Conservation (phyloP, 2,329 filamentous ascomycete genomes). For the Aspergillus calidoustus region DNA sequence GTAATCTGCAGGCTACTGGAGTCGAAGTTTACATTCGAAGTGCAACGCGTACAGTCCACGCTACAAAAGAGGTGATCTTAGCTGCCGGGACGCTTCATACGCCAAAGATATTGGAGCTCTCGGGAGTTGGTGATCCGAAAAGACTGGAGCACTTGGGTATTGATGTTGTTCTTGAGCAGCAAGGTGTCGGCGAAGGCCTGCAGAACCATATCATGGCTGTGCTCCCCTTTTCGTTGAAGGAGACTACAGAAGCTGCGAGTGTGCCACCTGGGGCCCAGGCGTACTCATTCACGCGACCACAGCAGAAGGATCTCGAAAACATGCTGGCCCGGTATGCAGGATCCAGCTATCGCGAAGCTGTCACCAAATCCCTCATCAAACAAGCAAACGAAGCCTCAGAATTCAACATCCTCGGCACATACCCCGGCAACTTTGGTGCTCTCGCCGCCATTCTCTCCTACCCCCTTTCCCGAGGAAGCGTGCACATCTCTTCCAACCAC, state of each 20-base stretch:
- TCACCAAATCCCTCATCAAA: background rate
- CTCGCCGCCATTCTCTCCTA: background rate
- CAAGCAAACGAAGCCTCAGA: background rate
- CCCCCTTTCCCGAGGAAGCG: background rate
- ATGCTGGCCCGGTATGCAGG: background rate
- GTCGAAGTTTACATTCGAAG: background rate
- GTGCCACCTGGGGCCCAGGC: background rate
- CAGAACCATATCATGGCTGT: background rate
- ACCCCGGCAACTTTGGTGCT: background rate
- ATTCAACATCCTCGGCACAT: background rate
- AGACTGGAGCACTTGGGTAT: background rate
- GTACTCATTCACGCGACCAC: background rate
- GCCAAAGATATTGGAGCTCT: conserved; percentile 64
- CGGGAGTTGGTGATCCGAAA: conserved; percentile 59
- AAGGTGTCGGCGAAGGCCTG: background rate
- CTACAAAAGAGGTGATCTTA: conserved; percentile 60
- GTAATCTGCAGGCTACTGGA: background rate
- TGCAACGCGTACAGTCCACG: conserved; percentile 32
- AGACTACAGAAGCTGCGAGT: background rate
- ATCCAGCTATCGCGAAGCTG: background rate
- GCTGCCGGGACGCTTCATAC: conserved; percentile 62
- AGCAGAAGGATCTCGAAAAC: background rate
- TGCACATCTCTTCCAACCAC: background rate
- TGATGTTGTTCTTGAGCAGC: background rate
- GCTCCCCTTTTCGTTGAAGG: background rate